These are phyloP conservation scores for Cudoniella acicularis DNA, from an alignment of 495 filamentous ascomycete genomes.

Conservation along the genomic window DNA sequence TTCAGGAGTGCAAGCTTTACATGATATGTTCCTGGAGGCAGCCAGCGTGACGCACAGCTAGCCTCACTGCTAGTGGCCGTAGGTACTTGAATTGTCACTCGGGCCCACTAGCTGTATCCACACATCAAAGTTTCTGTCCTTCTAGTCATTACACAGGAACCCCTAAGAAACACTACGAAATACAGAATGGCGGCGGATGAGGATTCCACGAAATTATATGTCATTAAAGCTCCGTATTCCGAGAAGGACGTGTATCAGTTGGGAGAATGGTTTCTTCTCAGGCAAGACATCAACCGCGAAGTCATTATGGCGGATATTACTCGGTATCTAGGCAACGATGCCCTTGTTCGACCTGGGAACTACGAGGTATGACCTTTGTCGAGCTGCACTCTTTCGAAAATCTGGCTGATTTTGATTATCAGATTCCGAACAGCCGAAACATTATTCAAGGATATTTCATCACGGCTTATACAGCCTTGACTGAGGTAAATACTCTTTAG, in stretches of 20 bases:
- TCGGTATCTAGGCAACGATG: conserved; percentile 85
- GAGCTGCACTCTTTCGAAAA: background rate
- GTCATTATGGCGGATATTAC: conserved; percentile 92
- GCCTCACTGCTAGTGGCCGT: background rate
- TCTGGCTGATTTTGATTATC: background rate
- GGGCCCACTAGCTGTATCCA: no score
- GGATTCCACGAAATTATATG: conserved; percentile 6
- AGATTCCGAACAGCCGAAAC: background rate
- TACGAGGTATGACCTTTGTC: conserved; percentile 54
- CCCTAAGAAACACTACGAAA: no score
- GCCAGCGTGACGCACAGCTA: no score
- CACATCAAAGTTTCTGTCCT: no score
- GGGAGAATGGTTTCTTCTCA: conserved; percentile 80
- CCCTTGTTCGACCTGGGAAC: conserved; percentile 73
- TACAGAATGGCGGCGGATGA: no score
- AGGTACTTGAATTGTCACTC: background rate
- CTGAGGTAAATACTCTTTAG: background rate
- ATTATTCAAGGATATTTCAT: conserved; percentile 2
- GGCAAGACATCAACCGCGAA: conserved; percentile 83
- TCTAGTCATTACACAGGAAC: no score
- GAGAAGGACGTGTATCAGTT: no score
- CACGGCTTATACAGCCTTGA: background rate
- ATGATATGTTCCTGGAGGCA: no score
- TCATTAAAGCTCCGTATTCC: no score
- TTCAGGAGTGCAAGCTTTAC: background rate